phyloP scores from a whole-genome alignment of 2,329 filamentous ascomycete species.

The Xylaria polymorpha region DNA sequence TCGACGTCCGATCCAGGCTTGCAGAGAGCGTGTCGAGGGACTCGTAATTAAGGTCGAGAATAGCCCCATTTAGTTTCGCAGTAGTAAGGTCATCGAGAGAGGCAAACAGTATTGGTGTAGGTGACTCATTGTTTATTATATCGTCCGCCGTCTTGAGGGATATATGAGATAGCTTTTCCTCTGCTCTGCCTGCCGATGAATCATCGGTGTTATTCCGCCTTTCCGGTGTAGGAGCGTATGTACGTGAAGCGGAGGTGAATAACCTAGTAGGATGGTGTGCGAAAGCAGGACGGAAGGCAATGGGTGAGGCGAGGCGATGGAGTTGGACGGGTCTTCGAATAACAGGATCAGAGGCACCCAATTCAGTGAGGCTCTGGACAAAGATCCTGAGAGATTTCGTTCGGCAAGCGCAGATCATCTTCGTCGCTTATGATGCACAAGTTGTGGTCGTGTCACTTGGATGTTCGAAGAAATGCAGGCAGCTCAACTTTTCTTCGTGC shows the following conservation, averaged over 20 bases:
- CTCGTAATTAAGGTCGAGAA: conserved; percentile 53
- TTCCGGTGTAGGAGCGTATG: conserved; percentile 36
- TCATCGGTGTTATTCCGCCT: neutral
- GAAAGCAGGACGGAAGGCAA: conserved; percentile 29
- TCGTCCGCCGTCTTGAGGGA: conserved; percentile 2
- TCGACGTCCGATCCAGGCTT: conserved; percentile 9
- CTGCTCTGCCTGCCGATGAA: neutral
- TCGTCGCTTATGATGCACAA: conserved; percentile 19
- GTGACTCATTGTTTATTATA: conserved; percentile 19
- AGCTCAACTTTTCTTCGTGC: neutral
- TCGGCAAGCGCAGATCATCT: conserved; percentile 63
- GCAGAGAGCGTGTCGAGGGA: conserved; percentile 48
- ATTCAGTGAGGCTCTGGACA: conserved; percentile 56
- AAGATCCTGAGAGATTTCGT: conserved; percentile 60
- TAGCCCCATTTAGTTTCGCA: conserved; percentile 43
- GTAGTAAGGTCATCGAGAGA: conserved; percentile 36
- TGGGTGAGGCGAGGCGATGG: conserved; percentile 30
- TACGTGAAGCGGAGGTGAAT: conserved; percentile 42
- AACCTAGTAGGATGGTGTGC: conserved; percentile 34
- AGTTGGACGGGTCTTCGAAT: conserved; percentile 32
- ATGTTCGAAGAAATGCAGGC: conserved; percentile 6
- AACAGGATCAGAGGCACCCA: conserved; percentile 42
- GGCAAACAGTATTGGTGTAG: conserved; percentile 24
- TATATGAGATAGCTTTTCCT: conserved; percentile 1
- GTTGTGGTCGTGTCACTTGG: neutral